Base-by-base conservation (phyloP, 2,329 filamentous ascomycete genomes). In the Mollisia scopiformis region DNA sequence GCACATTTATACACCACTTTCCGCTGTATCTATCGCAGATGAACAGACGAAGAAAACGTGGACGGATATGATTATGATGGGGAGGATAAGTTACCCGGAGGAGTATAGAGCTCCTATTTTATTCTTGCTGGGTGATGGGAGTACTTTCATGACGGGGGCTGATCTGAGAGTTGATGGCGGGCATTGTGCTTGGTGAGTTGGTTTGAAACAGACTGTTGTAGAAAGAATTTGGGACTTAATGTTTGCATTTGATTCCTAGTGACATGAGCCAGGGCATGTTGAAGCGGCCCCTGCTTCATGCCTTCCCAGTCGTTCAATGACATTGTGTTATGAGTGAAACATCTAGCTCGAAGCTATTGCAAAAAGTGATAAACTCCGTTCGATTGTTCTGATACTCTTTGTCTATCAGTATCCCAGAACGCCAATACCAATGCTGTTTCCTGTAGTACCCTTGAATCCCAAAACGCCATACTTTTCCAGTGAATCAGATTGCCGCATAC, bases 1-100 rank as follows among this genome's bases (percentile, higher is more conserved):
- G 51, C 88, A 88, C 77, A 88, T 88, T 68, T 84, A 87, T 75
- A 89, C 86, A 25, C 85, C 84, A 63, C 77, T 88, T 55, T 87
- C 83, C 61, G 84, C 87, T 75, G 88, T 88, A 69, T 84, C 95
- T 41, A 93, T 87, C 41, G 78, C 80, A 59, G 74, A 85, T 76
- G 91, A 92, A 6, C 75, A 85, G 57, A 76, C 75, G 2, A 82
- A 85, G 76, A 73, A 84, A 61, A 72, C 84, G 43, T 85, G 83
- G 83, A 75, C 80, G 69, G 78, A 75, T 28, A 84, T 84, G 81
- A 85, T 84, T 64, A 83, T 83, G 11, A 75, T 85, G 75, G 80
- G 80, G 39, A 81, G 84, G 66, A 78, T 84, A 61, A 83, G 80
- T 59, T 79, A 85, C 70, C 83, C 84, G 13, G 84, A 83, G 77